Evolutionary conservation across 768 basidiomycete genomes (phyloP).

Genomic region (Infundibulicybe gibba): DNA sequence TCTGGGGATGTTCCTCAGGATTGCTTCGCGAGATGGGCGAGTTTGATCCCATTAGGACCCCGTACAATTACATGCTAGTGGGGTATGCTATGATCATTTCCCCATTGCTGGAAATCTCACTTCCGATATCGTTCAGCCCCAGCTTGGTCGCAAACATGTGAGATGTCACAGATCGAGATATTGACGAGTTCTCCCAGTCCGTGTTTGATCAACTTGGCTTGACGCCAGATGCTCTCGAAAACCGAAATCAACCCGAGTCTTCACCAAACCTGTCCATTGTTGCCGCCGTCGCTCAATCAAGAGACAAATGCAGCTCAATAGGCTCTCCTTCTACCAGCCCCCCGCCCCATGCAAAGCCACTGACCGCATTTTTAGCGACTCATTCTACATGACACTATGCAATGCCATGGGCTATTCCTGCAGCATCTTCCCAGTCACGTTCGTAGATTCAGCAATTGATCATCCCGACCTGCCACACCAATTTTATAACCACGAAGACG

Average conservation of each 20-base stretch:
- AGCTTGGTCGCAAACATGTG: conserved; percentile 92
- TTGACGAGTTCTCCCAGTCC: conserved; percentile 85
- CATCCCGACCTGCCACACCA: conserved; percentile 37
- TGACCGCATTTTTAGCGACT: conserved; percentile 31
- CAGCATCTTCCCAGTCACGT: conserved; percentile 60
- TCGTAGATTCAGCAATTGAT: conserved; percentile 54
- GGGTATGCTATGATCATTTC: conserved; percentile 56
- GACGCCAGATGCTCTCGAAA: conserved; percentile 22
- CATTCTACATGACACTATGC: conserved; percentile 60
- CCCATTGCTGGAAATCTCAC: neutral
- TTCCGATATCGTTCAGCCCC: conserved; percentile 48
- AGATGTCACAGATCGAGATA: conserved; percentile 98
- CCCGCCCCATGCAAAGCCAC: neutral
- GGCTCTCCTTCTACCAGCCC: conserved; percentile 67
- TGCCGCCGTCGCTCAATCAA: conserved; percentile 73
- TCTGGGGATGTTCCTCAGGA: conserved; percentile 99
- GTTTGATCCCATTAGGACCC: conserved; percentile 89
- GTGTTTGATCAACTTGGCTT: conserved; percentile 77
- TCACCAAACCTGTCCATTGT: conserved; percentile 46
- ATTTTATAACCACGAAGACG: conserved; percentile 54
- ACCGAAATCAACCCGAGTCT: conserved; percentile 11
- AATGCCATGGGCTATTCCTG: conserved; percentile 63
- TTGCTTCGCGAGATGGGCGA: conserved; percentile 87
- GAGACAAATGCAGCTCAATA: conserved; percentile 85
- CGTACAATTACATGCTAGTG: conserved; percentile 93